Evolutionary conservation across 805 yeast genomes (phyloP).

Genomic region (Candida namnaoensis): DNA sequence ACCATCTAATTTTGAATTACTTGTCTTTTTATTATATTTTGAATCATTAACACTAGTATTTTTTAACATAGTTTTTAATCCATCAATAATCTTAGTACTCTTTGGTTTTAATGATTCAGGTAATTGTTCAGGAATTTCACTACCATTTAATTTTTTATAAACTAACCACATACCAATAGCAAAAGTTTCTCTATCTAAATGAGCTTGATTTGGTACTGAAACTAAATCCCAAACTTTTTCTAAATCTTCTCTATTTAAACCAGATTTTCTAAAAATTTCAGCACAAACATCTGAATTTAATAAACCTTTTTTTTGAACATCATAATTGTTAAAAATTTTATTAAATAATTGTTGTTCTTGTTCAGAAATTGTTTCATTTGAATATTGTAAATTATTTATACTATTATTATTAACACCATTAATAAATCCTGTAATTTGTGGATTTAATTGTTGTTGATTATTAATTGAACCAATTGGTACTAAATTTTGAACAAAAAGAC

Average conservation of each 20-base stretch:
- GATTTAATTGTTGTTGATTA: not conserved
- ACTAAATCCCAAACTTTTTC: slow-evolving; percentile 88
- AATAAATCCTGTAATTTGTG: slow-evolving; percentile 17
- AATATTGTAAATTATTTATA: slow-evolving; percentile 22
- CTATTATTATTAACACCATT: slow-evolving; percentile 7
- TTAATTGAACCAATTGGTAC: slow-evolving; percentile 78
- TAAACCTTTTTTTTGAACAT: slow-evolving; percentile 55
- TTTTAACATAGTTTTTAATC: slow-evolving; percentile 49
- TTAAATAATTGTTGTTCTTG: slow-evolving; percentile 85
- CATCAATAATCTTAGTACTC: slow-evolving; percentile 65
- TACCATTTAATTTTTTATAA: slow-evolving; percentile 83
- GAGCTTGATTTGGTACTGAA: slow-evolving; percentile 79
- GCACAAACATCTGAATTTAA: slow-evolving; percentile 84
- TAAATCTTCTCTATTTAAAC: slow-evolving; percentile 77
- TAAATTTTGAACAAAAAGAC: slow-evolving; percentile 33
- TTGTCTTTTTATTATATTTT: slow-evolving; percentile 15
- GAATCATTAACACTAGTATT: slow-evolving; percentile 1
- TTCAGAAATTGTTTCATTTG: slow-evolving; percentile 49
- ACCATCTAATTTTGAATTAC: slow-evolving; percentile 18
- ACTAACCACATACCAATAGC: slow-evolving; percentile 96
- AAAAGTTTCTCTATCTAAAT: slow-evolving; percentile 84
- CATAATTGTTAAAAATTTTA: slow-evolving; percentile 87
- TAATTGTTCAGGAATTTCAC: slow-evolving; percentile 65
- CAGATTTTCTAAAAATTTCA: slow-evolving; percentile 82
- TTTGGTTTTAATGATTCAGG: slow-evolving; percentile 93